Conservation (phyloP, 2,329 filamentous ascomycete genomes). For the Aureobasidium mangrovei region DNA sequence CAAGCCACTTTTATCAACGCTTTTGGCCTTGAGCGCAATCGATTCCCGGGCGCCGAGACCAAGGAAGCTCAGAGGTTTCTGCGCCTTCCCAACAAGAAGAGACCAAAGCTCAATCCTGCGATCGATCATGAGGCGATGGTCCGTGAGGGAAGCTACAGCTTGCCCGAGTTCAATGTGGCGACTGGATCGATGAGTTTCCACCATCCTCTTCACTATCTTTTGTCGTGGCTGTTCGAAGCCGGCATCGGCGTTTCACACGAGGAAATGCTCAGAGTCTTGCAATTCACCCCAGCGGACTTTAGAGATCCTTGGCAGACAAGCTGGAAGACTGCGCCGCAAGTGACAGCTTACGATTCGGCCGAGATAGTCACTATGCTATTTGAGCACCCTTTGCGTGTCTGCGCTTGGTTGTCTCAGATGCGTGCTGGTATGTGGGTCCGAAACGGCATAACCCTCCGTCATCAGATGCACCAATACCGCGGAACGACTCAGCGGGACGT, state of each 20-base stretch:
- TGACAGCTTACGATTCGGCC: slow-evolving; percentile 2
- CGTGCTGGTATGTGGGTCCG: slow-evolving; percentile 98
- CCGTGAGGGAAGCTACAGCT: slow-evolving; percentile 37
- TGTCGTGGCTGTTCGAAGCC: slow-evolving; percentile 92
- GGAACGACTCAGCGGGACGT: slow-evolving; percentile 85
- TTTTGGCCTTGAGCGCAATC: slow-evolving; percentile 73
- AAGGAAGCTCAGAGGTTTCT: slow-evolving; percentile 83
- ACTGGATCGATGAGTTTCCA: slow-evolving; percentile 93
- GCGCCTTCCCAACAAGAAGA: slow-evolving; percentile 25
- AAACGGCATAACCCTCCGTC: slow-evolving; percentile 89
- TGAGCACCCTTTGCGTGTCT: slow-evolving; percentile 87
- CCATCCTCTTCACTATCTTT: slow-evolving; percentile 87
- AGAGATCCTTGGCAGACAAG: slow-evolving; percentile 32
- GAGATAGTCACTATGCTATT: slow-evolving; percentile 49
- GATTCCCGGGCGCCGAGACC: slow-evolving; percentile 81
- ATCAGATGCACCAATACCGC: slow-evolving; percentile 89
- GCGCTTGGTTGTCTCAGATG: slow-evolving; percentile 95
- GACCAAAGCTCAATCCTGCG: slow-evolving; percentile 33
- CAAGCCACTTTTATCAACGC: slow-evolving; percentile 84
- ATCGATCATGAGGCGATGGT: slow-evolving; percentile 9
- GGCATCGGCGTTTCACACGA: slow-evolving; percentile 65
- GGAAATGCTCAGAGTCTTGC: slow-evolving; percentile 58
- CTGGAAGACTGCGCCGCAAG: slow-evolving; percentile 4
- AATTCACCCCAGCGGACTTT: slow-evolving; percentile 64
- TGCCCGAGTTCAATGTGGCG: slow-evolving; percentile 83